Percentiles rank a stretch among this genome's conserved stretches.
phyloP scores from a whole-genome alignment of 1,284 basidiomycete species.

The Peniophora sp. region DNA sequence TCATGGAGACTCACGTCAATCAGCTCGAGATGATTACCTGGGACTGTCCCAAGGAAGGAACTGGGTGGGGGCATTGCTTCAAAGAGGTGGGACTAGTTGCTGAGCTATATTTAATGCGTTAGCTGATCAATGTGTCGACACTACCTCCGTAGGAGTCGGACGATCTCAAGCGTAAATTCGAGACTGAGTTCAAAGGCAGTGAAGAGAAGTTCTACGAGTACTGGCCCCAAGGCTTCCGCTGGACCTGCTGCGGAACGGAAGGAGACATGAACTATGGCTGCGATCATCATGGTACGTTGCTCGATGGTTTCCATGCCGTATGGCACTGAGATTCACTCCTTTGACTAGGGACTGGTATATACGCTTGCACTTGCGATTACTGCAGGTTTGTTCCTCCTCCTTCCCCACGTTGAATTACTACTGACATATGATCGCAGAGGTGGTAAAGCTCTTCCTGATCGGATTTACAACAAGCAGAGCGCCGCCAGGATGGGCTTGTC shows the following conservation, averaged over 20 bases:
- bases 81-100: background rate
- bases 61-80: constrained; percentile 10
- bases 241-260: constrained; percentile 27
- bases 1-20: constrained; percentile 18
- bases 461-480: constrained; percentile 21
- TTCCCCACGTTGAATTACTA: background rate
- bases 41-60: constrained; percentile 9
- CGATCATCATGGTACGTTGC: constrained; percentile 26
- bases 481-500: constrained; percentile 20
- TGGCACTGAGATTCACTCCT: no score
- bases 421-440: constrained; percentile 12
- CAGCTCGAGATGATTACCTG: constrained; percentile 28
- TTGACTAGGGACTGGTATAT: constrained; percentile 18
- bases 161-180: constrained; percentile 19
- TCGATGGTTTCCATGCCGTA: no score
- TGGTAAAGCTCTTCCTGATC: constrained; percentile 25
- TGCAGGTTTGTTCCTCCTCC: constrained; percentile 19
- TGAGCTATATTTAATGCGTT: background rate
- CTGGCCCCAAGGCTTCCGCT: constrained; percentile 24
- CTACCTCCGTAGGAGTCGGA: constrained; percentile 15
- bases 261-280: constrained; percentile 24
- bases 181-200: constrained; percentile 18
- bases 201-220: constrained; percentile 20
- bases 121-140: background rate
- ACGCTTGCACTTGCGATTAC: constrained; percentile 29